phyloP scores from a whole-genome alignment of 768 basidiomycete species.

The Boletus tomentosulus region DNA sequence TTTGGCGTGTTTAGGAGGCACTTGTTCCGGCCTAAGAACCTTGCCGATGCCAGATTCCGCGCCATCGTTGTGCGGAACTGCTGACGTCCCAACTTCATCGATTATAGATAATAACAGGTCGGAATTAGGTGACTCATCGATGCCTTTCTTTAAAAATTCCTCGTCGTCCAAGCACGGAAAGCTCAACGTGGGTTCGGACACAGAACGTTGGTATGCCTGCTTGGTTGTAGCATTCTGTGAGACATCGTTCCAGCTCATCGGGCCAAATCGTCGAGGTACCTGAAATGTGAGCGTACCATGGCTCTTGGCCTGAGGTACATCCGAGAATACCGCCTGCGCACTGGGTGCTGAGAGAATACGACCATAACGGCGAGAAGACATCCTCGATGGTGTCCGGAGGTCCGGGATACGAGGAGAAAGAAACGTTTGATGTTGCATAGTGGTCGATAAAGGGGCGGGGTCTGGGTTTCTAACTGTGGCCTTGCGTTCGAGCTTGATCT shows the following conservation, averaged over 20 bases:
- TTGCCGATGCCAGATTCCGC: neutral
- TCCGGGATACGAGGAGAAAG: slow-evolving; percentile 22
- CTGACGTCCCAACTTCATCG: slow-evolving; percentile 3
- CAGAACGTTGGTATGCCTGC: neutral
- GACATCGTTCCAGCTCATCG: neutral
- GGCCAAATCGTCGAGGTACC: neutral
- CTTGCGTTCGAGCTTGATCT: slow-evolving; percentile 25
- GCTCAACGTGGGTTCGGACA: slow-evolving; percentile 11
- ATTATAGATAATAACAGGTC: slow-evolving; percentile 11
- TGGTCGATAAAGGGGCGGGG: neutral
- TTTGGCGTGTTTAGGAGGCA: neutral
- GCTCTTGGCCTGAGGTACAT: neutral
- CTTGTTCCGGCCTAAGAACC: neutral
- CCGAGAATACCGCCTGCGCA: neutral
- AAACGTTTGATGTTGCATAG: slow-evolving; percentile 1
- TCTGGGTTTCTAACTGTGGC: slow-evolving; percentile 19
- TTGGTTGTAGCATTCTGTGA: neutral
- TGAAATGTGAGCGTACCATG: neutral
- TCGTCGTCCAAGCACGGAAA: slow-evolving; percentile 6
- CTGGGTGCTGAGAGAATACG: neutral
- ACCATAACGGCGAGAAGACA: slow-evolving; percentile 18
- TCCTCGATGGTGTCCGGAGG: slow-evolving; percentile 8
- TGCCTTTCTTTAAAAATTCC: slow-evolving; percentile 1
- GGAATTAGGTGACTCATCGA: slow-evolving; percentile 8
- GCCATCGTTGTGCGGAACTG: neutral